Base-by-base conservation (phyloP, 306 rosid species). In the Lathyrus sativus region DNA sequence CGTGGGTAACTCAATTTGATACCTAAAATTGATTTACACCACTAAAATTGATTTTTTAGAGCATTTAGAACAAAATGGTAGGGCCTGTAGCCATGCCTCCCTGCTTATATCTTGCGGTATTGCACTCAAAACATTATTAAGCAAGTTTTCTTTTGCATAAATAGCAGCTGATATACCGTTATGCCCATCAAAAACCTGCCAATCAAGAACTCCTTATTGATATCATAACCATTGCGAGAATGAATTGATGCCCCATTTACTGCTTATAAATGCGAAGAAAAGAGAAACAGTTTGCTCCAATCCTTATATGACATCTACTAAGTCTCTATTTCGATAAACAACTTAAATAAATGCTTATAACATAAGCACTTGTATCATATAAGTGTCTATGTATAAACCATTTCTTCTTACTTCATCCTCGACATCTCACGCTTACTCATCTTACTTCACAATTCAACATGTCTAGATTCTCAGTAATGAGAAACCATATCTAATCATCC, bases 151-250 rank as follows among this genome's bases (percentile, higher is more conserved):
- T 80, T 88, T 93, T 0, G 95, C 78, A 75, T 84, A 93, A 72
- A 93, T 85, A 67, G 99, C 99, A 51, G 99, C 99, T 18, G 99
- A 93, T 74, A 90, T 85, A 51, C 99, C 99, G 37, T 93, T 90
- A 74, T 93, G 99, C 78, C 99, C 99, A 46, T 93, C 99, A 82
- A 93, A 93, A 66, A 93, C 83, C 99, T 93, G 96, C 70, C 68
- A 61, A 73, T 66, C 29, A 75, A 81, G 71, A 79, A 80, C 76
- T 79, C 45, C 80, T 62, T 58, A 67, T 51, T 57, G 35, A 71
- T 55, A 88, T 80, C 78, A 81, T 58, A 76, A 42, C 68, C 69
- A 77, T 62, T 73, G 66, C 28, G 60, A 57, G 26, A 55, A 67
- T 14, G 61, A 70, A 78, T 17, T 50, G 58, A 72, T 18, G 39